A percentile compares a stretch with the other conserved stretches of the same genome.
Evolutionary conservation across 306 rosid genomes (phyloP).

Genomic region (Cucumis cinereus): DNA sequence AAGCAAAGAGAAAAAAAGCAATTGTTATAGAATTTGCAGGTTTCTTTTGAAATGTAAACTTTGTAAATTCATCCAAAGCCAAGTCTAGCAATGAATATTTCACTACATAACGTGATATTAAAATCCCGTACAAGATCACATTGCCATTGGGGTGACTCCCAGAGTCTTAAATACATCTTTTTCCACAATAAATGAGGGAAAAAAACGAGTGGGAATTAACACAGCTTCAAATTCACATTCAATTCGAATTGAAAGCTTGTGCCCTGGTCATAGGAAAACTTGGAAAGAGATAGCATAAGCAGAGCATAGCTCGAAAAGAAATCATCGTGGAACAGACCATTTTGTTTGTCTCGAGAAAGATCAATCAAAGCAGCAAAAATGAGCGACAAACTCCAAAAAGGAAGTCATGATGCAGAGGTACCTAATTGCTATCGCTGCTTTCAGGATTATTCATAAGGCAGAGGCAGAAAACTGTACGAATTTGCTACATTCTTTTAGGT

Average conservation of each 20-base stretch:
- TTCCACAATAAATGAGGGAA: constrained; percentile 9
- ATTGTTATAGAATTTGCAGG: not conserved
- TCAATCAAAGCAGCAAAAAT: constrained; percentile 32
- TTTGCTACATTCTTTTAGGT: constrained; percentile 52
- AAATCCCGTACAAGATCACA: constrained; percentile 6
- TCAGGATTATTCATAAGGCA: constrained; percentile 59
- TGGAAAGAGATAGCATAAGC: constrained; percentile 32
- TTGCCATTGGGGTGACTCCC: constrained; percentile 5
- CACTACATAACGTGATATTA: constrained; percentile 4
- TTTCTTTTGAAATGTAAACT: constrained; percentile 8
- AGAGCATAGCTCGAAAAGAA: constrained; percentile 24
- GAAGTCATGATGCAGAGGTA: constrained; percentile 13
- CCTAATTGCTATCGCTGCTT: constrained; percentile 31
- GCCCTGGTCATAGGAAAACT: constrained; percentile 29
- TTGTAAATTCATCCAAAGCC: constrained; percentile 7
- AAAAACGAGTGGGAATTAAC: constrained; percentile 28
- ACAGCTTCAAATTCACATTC: constrained; percentile 22
- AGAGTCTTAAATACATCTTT: constrained; percentile 12
- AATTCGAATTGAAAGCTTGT: constrained; percentile 30
- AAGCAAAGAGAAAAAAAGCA: not conserved
- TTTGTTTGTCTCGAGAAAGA: constrained; percentile 25
- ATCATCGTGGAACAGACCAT: constrained; percentile 23
- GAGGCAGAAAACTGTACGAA: constrained; percentile 46
- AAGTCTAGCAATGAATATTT: constrained; percentile 7
- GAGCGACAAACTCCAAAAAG: constrained; percentile 37